Percentiles rank a stretch among this genome's conserved stretches.
Conservation (phyloP, 202 grass and related monocot species). For the Carex arenaria region DNA sequence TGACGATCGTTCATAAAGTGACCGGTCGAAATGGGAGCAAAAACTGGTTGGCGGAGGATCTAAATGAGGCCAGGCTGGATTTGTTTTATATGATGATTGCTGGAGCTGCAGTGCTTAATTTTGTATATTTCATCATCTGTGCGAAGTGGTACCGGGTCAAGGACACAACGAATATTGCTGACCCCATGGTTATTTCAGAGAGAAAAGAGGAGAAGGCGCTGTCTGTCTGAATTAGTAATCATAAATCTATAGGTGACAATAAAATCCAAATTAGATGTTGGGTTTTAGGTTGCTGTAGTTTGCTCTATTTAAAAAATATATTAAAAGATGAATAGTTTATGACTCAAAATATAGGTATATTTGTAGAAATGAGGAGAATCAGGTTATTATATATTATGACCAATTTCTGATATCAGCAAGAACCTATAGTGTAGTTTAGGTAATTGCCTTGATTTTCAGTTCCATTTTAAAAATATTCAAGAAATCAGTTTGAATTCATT, state of each 20-base stretch:
- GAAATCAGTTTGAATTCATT: no score
- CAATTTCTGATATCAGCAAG: no score
- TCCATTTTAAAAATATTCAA: no score
- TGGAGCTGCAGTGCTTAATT: slow-evolving; percentile 23
- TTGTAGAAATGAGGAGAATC: neutral
- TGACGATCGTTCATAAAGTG: slow-evolving; percentile 39
- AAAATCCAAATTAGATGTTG: neutral
- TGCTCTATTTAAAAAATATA: neutral
- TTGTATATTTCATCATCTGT: slow-evolving; percentile 43
- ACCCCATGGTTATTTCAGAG: neutral
- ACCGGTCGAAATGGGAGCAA: neutral
- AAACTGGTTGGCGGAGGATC: slow-evolving; percentile 57
- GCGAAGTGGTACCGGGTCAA: slow-evolving; percentile 67
- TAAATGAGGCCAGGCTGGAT: slow-evolving; percentile 53
- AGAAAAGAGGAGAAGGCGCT: neutral
- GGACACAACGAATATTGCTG: neutral
- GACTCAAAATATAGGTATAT: neutral
- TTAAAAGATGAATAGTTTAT: neutral
- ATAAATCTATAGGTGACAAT: neutral
- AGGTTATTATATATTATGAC: neutral
- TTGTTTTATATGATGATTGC: slow-evolving; percentile 58
- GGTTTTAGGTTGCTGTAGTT: neutral
- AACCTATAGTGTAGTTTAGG: no score
- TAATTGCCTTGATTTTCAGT: no score
- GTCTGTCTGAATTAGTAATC: slow-evolving; percentile 8